phyloP scores from a whole-genome alignment of 331 rosid species.

The Ulmus americana region DNA sequence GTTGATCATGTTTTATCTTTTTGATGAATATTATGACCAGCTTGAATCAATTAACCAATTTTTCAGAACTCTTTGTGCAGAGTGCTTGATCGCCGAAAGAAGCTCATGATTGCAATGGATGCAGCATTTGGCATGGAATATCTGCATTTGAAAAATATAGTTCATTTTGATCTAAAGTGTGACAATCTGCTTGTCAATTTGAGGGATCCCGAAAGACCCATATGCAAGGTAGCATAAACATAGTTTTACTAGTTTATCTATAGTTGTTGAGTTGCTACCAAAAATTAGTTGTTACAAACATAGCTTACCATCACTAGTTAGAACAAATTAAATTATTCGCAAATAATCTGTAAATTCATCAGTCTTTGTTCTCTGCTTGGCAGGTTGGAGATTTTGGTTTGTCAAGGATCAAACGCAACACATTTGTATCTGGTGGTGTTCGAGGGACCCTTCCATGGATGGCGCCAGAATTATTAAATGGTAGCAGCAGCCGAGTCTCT shows the following conservation, averaged over 20 bases:
- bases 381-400: conserved; percentile 94
- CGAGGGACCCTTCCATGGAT: conserved; percentile 99
- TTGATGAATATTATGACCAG: not conserved
- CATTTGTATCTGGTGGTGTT: conserved; percentile 92
- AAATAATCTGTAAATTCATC: not conserved
- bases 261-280: not conserved
- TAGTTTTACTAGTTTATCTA: conserved; percentile 1
- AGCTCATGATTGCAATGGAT: conserved; percentile 79
- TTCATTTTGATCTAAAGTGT: conserved; percentile 92
- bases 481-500: conserved; percentile 73
- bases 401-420: conserved; percentile 81
- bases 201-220: conserved; percentile 83
- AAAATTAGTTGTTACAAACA: conserved; percentile 1
- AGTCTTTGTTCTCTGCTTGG: conserved; percentile 19
- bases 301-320: not conserved
- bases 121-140: conserved; percentile 99
- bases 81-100: conserved; percentile 77
- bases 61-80: conserved; percentile 42
- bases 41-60: conserved; percentile 9
- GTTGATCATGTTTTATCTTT: conserved; percentile 16
- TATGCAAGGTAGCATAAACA: conserved; percentile 66
- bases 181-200: conserved; percentile 91
- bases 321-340: not conserved
- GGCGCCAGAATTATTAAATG: conserved; percentile 89
- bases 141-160: conserved; percentile 82